Evolutionary conservation across 176 grass and related monocot genomes (phyloP), one percentile per base, ranked within the genome.

Genomic region (Themeda triandra): DNA sequence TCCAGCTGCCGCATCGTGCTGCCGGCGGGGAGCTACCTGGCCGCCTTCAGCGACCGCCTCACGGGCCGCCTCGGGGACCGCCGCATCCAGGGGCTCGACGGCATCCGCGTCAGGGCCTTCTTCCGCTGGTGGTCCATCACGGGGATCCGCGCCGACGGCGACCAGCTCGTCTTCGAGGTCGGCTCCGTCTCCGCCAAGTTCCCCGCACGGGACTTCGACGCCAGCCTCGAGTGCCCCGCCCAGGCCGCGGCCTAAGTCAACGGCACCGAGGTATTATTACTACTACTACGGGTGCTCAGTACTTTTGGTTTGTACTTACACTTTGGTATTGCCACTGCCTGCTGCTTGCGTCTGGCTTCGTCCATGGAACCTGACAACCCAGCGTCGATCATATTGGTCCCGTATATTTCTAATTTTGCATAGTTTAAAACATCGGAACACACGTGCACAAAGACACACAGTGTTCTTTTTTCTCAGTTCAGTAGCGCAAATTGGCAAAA

Each of bases 111-210:
- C 81, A 76, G 56, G 82, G 89, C 89, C 23, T 88, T 91, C 89
- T 91, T 81, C 82, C 76, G 89, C 67, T 91, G 86, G 89, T 91
- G 85, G 85, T 81, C 89, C 64, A 91, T 91, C 86, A 85, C 86
- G 10, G 89, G 85, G 49, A 91, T 91, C 73, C 85, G 86, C 82
- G 81, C 89, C 71, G 82, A 88, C 36, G 89, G 65, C 4, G 89
- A 91, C 71, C 73, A 88, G 15, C 89, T 91, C 77, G 85, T 91
- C 78, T 91, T 91, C 53, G 85, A 88, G 81, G 85, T 91, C 8
- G 89, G 89, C 1, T 84, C 84, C 53, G 89, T 85, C 39, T 91
- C 85, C 77, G 82, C 85, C 42, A 91, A 91, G 65, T 91, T 88
- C 82, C 89, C 89, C 28, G 82, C 81, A 1, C 81, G 69, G 56